Percentiles rank a stretch among this genome's conserved stretches.
Evolutionary conservation across 495 filamentous ascomycete genomes (phyloP).

Genomic region (Aspergillus indologenus): DNA sequence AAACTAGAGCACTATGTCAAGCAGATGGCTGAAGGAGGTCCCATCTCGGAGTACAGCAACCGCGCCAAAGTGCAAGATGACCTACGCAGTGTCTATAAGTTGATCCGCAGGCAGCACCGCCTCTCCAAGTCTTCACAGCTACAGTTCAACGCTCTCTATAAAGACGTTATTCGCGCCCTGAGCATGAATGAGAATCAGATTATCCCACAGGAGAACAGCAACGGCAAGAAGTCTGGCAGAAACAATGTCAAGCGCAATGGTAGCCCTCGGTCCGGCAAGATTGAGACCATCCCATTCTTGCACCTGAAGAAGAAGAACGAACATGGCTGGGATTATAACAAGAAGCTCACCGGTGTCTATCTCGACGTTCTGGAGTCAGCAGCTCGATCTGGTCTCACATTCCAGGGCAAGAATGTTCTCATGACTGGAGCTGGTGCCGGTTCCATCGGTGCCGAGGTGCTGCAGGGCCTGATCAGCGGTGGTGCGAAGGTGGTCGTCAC

Average conservation of each 20-base stretch:
- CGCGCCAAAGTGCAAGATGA: slow-evolving; percentile 97
- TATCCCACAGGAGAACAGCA: slow-evolving; percentile 74
- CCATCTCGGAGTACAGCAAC: slow-evolving; percentile 98
- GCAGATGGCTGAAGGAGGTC: slow-evolving; percentile 97
- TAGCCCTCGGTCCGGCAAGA: slow-evolving; percentile 71
- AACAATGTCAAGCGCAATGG: slow-evolving; percentile 55
- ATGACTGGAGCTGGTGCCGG: slow-evolving; percentile 99
- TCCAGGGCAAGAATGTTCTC: slow-evolving; percentile 91
- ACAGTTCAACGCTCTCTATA: slow-evolving; percentile 92
- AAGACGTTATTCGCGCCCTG: slow-evolving; percentile 85
- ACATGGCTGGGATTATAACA: slow-evolving; percentile 98
- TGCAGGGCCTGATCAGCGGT: slow-evolving; percentile 94
- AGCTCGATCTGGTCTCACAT: slow-evolving; percentile 81
- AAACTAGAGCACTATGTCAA: slow-evolving; percentile 98
- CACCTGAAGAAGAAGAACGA: slow-evolving; percentile 93
- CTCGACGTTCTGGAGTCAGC: slow-evolving; percentile 87
- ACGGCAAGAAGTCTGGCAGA: slow-evolving; percentile 60
- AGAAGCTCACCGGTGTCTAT: slow-evolving; percentile 90
- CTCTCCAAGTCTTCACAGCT: slow-evolving; percentile 91
- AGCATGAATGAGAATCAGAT: slow-evolving; percentile 98
- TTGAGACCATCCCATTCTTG: slow-evolving; percentile 96
- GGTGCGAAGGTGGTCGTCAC: slow-evolving; percentile 95
- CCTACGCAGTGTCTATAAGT: slow-evolving; percentile 88
- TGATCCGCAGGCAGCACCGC: slow-evolving; percentile 96
- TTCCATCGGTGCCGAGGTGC: slow-evolving; percentile 96